These are phyloP conservation scores for Crithidia fasciculata DNA, from an alignment of 208 protist genomes.

Conservation along the genomic window DNA sequence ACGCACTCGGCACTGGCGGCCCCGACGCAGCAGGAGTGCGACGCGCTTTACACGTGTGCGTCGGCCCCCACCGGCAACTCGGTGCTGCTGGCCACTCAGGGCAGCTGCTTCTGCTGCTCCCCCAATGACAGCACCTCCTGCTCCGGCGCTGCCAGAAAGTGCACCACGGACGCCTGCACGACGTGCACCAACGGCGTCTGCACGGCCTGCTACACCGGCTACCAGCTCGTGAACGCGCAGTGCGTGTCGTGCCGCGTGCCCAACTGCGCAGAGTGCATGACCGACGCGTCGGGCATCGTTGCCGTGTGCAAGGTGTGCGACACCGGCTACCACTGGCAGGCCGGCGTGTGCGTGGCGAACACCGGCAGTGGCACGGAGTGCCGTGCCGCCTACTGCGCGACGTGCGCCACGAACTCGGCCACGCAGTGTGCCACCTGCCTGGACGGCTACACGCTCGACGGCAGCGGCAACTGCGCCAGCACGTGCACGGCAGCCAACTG, in stretches of 20 bases:
- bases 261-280: slow-evolving; percentile 5
- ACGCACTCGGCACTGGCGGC: background rate
- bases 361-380: background rate
- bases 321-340: background rate
- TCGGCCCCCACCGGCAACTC: no score
- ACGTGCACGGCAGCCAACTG: slow-evolving; percentile 1
- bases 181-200: background rate
- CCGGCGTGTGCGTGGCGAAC: background rate
- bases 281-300: background rate
- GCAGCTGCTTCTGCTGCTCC: background rate
- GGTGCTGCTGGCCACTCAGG: background rate
- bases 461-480: background rate
- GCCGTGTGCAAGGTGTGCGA: background rate
- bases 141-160: background rate
- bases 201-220: background rate
- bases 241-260: background rate
- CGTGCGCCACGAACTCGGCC: background rate
- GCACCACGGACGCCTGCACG: background rate
- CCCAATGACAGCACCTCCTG: background rate
- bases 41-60: no score
- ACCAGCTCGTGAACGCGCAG: background rate
- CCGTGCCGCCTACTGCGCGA: slow-evolving; percentile 16
- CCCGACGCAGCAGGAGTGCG: background rate
- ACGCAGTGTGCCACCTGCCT: background rate
- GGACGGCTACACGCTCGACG: slow-evolving; percentile 3